A percentile compares a stretch with the other conserved stretches of the same genome.
Evolutionary conservation across 2,329 filamentous ascomycete genomes (phyloP).

Genomic region (Calonectria fujianensis): DNA sequence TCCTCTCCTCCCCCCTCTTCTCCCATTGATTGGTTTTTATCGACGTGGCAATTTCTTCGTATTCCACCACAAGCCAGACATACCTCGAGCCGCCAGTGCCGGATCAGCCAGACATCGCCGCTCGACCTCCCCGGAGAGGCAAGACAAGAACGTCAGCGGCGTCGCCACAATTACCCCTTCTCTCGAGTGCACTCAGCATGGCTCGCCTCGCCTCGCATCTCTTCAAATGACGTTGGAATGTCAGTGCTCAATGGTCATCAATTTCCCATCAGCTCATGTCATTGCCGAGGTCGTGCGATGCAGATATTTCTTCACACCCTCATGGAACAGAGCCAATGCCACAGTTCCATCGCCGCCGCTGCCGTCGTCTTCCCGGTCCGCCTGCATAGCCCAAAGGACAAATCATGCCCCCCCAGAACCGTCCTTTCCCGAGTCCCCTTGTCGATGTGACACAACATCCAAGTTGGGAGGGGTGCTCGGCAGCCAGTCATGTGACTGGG

Average conservation of each 20-base stretch:
- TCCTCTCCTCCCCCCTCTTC: not conserved
- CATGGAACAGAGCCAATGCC: conserved; percentile 37
- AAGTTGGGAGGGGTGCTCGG: conserved; percentile 48
- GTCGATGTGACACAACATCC: conserved; percentile 54
- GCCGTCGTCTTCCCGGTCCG: conserved; percentile 33
- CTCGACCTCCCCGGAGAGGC: not conserved
- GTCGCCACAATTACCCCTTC: not conserved
- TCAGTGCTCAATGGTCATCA: not conserved
- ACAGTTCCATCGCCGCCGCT: conserved; percentile 36
- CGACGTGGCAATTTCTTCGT: conserved; percentile 19
- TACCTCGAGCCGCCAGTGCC: not conserved
- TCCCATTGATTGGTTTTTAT: not conserved
- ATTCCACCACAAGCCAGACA: not conserved
- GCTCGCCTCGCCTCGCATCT: not conserved
- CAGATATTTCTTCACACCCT: conserved; percentile 35
- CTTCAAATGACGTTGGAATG: not conserved
- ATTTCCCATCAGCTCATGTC: conserved; percentile 28
- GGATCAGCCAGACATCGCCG: conserved; percentile 21
- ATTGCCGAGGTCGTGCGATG: conserved; percentile 36
- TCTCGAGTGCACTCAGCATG: too few species aligned
- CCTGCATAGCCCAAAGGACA: conserved; percentile 44
- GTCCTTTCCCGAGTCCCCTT: conserved; percentile 50
- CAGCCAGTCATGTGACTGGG: conserved; percentile 57
- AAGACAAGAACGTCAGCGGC: conserved; percentile 6
- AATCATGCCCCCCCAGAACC: conserved; percentile 42